Base-by-base conservation (phyloP, 768 basidiomycete genomes). In the Suillus spraguei region DNA sequence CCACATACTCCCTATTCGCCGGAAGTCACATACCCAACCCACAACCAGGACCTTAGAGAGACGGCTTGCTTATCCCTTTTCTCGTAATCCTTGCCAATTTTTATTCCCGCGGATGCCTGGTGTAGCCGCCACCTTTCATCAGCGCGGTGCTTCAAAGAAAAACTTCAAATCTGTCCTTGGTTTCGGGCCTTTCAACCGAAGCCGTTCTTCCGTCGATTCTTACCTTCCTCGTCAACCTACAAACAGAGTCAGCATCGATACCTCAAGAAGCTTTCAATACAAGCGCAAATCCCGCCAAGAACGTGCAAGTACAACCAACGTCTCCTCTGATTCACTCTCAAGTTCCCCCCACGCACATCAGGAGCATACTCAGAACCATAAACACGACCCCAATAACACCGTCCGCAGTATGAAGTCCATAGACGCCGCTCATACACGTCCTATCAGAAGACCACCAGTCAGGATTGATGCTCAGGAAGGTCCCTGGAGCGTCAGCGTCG, bases 401-500 rank as follows among this genome's bases (percentile, higher is more conserved):
- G 72, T 71, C 71, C 72, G 74, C 71, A 78, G 71, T 64, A 82
- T 82, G 81, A 80, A 78, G 65, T 69, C 65, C 67, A 58, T 82
- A 71, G 83, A 83, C 66, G 66, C 76, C 69, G 78, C 77, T 69
- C 74, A 79, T 67, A 77, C 78, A 63, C 74, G 78, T 46, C 73
- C 76, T 69, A 75, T 62, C 64, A 75, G 83, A 67, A 80, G 83
- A 71, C 82, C 77, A 62, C 83, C 82, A 49, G 81, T 87, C 39
- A 85, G 90, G 55, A 81, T 88, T 65, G 90, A 93, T 74, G 81
- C 81, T 49, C 86, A 91, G 76, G 91, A 92, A 71, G 91, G 90
- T 16, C 91, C 87, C 28, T 95, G 94, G 94, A 87, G 87, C 70
- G 86, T 95, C 72, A 92, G 90, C 74, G 92, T 94, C 66, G 94